phyloP scores from a whole-genome alignment of 129 eudicot genomes.

The Sambucus nigra region DNA sequence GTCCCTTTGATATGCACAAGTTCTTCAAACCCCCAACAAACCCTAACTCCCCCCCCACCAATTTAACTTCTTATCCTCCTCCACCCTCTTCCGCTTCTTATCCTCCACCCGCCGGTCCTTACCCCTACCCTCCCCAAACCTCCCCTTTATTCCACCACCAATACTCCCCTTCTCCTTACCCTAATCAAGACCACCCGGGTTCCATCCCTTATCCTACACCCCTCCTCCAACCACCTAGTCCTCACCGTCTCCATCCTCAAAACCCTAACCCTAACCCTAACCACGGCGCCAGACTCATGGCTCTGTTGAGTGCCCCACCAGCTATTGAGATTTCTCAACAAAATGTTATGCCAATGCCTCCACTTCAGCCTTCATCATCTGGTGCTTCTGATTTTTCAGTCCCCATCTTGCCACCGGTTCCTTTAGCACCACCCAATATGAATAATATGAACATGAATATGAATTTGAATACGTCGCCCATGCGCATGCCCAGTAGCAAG shows the following conservation, averaged over 20 bases:
- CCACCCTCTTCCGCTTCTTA: constrained; percentile 64
- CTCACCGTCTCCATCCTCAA: constrained; percentile 10
- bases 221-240: constrained; percentile 40
- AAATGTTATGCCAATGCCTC: constrained; percentile 25
- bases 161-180: constrained; percentile 26
- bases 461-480: constrained; percentile 25
- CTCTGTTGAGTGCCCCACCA: constrained; percentile 49
- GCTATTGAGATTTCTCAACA: constrained; percentile 30
- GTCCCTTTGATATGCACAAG: constrained; percentile 57
- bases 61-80: constrained; percentile 28
- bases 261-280: constrained; percentile 36
- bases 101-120: constrained; percentile 52
- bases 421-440: constrained; percentile 8
- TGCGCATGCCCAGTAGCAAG: constrained; percentile 92
- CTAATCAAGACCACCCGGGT: constrained; percentile 44
- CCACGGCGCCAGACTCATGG: constrained; percentile 81
- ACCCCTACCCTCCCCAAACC: constrained; percentile 44
- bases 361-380: constrained; percentile 26
- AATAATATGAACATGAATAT: constrained; percentile 11
- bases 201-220: constrained; percentile 74
- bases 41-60: constrained; percentile 47
- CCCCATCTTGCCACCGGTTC: not conserved
- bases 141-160: constrained; percentile 43
- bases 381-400: constrained; percentile 24
- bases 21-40: constrained; percentile 51